A percentile compares a stretch with the other conserved stretches of the same genome.
phyloP scores from a whole-genome alignment of 495 filamentous ascomycete species.

The Neurospora tetraspora region DNA sequence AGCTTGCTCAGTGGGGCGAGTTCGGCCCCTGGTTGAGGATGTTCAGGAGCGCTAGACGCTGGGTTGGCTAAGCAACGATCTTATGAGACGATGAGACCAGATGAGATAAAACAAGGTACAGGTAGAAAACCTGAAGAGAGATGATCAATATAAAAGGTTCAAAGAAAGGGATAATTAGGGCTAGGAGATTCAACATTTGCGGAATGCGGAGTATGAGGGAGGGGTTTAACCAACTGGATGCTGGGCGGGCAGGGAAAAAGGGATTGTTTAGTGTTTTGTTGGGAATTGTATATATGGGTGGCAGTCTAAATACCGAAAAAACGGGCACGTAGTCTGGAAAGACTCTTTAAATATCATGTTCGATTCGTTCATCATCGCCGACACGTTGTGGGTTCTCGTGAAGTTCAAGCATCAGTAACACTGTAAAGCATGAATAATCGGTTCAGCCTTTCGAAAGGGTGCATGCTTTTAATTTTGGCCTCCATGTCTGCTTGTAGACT shows the following conservation, averaged over 20 bases:
- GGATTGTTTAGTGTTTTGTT: background rate
- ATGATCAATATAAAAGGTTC: background rate
- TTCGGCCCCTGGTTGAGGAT: conserved; percentile 81
- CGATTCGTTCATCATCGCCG: background rate
- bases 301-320: background rate
- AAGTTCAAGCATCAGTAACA: background rate
- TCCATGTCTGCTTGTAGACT: background rate
- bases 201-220: background rate
- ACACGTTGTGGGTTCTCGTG: background rate
- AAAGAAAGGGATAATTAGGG: background rate
- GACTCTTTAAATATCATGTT: background rate
- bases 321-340: background rate
- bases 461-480: background rate
- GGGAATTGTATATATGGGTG: background rate
- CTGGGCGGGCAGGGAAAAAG: background rate
- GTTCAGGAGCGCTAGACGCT: conserved; percentile 71
- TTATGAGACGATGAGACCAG: background rate
- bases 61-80: conserved; percentile 53
- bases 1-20: conserved; percentile 67
- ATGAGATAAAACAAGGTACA: background rate
- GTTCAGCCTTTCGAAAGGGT: background rate
- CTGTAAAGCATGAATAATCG: background rate
- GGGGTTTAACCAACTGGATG: background rate
- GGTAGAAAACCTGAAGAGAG: background rate
- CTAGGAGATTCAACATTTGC: background rate